phyloP scores from a whole-genome alignment of 1,284 basidiomycete species.

The Jaminaea rosea region DNA sequence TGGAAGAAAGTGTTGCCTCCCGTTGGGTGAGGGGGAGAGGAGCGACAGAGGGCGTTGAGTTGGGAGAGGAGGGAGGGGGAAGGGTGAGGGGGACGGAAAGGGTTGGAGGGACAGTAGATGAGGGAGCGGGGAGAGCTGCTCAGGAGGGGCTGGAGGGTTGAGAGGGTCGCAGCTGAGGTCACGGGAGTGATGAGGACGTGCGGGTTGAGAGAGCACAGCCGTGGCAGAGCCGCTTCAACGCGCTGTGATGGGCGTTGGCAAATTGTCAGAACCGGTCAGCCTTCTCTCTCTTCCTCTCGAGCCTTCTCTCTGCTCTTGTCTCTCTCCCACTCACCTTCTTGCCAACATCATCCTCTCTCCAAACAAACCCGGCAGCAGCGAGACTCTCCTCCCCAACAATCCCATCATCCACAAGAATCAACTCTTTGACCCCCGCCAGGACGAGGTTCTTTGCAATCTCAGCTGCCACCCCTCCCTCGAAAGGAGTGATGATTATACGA shows the following conservation, averaged over 20 bases:
- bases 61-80: not conserved
- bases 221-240: not conserved
- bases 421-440: conserved; percentile 54
- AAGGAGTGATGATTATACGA: conserved; percentile 76
- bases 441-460: conserved; percentile 87
- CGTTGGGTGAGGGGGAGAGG: too few species aligned
- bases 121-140: not conserved
- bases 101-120: not conserved
- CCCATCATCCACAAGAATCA: conserved; percentile 55
- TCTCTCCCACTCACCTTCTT: conserved; percentile 2
- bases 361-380: conserved; percentile 85
- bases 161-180: not conserved
- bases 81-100: not conserved
- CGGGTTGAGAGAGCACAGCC: not conserved
- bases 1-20: not conserved
- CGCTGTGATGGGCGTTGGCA: not conserved
- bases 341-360: conserved; percentile 82
- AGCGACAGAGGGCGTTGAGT: not conserved
- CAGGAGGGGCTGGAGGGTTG: not conserved
- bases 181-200: not conserved
- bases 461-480: conserved; percentile 72
- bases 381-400: conserved; percentile 59
- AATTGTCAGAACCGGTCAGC: not conserved
- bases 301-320: not conserved
- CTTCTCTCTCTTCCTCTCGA: too few species aligned